These are phyloP conservation scores for Apiospora sp. DNA, from an alignment of 2,329 filamentous ascomycete species.

Conservation along the genomic window DNA sequence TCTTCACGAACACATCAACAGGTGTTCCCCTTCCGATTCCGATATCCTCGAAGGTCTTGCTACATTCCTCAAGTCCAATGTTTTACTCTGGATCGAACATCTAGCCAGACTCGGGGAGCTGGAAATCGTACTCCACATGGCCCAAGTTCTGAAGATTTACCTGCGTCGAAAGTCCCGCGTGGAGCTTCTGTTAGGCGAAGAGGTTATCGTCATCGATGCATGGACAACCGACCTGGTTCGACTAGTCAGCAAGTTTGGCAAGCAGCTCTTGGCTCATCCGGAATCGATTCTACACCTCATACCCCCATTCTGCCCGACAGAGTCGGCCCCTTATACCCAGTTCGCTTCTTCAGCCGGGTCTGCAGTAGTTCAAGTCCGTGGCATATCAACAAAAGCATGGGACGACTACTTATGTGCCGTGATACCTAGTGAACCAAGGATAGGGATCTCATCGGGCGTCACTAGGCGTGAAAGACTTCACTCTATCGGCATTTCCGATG, in stretches of 20 bases:
- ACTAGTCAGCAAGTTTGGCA: slow-evolving; percentile 27
- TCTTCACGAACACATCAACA: slow-evolving; percentile 46
- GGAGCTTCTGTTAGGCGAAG: slow-evolving; percentile 1
- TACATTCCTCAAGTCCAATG: slow-evolving; percentile 43
- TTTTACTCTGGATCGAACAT: slow-evolving; percentile 48
- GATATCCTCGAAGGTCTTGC: slow-evolving; percentile 38
- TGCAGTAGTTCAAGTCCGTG: slow-evolving; percentile 2
- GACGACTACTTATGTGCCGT: slow-evolving; percentile 26
- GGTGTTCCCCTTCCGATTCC: slow-evolving; percentile 32
- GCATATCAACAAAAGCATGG: slow-evolving; percentile 23
- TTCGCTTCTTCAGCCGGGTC: slow-evolving; percentile 1
- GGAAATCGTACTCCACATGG: slow-evolving; percentile 19
- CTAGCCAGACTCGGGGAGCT: slow-evolving; percentile 6
- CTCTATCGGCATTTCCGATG: background rate
- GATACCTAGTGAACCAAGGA: background rate
- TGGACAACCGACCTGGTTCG: slow-evolving; percentile 27
- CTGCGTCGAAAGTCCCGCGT: slow-evolving; percentile 21
- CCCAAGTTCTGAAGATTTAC: slow-evolving; percentile 23
- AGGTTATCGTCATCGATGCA: slow-evolving; percentile 25
- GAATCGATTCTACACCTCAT: slow-evolving; percentile 27
- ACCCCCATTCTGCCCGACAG: slow-evolving; percentile 27
- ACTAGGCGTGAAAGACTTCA: background rate
- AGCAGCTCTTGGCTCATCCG: slow-evolving; percentile 15
- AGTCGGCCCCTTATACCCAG: slow-evolving; percentile 23
- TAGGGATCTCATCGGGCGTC: background rate